A percentile compares a stretch with the other conserved stretches of the same genome.
These are phyloP conservation scores for Pyrenochaeta sp. DNA, from an alignment of 2,329 filamentous ascomycete genomes.

Conservation along the genomic window DNA sequence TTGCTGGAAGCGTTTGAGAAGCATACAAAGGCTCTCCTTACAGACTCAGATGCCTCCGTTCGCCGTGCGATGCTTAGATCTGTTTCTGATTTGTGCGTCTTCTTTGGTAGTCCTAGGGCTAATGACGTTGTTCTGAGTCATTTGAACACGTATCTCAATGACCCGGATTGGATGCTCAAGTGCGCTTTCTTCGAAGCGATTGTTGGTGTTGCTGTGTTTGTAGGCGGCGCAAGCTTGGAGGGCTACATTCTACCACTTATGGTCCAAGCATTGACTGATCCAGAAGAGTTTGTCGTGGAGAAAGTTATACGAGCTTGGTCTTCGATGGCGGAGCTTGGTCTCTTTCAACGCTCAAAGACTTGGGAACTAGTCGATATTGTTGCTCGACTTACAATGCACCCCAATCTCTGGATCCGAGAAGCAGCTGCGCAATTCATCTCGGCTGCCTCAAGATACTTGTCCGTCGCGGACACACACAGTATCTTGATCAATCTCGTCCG, in stretches of 20 bases:
- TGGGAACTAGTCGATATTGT: conserved; percentile 90
- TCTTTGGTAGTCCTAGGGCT: conserved; percentile 89
- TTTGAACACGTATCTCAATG: conserved; percentile 96
- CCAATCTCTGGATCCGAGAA: conserved; percentile 94
- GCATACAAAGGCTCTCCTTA: conserved; percentile 89
- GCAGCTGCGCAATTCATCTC: conserved; percentile 85
- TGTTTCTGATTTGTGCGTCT: conserved; percentile 90
- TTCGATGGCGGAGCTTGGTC: conserved; percentile 84
- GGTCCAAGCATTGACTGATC: conserved; percentile 91
- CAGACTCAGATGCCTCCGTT: conserved; percentile 85
- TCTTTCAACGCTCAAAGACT: conserved; percentile 82
- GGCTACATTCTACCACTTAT: conserved; percentile 96
- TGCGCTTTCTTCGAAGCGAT: conserved; percentile 97
- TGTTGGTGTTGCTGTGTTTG: conserved; percentile 88
- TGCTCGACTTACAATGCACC: conserved; percentile 87
- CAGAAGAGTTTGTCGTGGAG: conserved; percentile 93
- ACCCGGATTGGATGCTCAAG: conserved; percentile 94
- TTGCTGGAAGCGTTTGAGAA: conserved; percentile 84
- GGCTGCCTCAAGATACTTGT: conserved; percentile 77
- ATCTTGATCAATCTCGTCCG: conserved; percentile 81
- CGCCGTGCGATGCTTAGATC: conserved; percentile 90
- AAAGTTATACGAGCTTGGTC: conserved; percentile 87
- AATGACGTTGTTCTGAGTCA: conserved; percentile 97
- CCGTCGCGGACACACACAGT: conserved; percentile 81
- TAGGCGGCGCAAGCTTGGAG: conserved; percentile 88